Percentiles rank a stretch among this genome's conserved stretches.
These are phyloP conservation scores for Pseudogymnoascus sp. DNA, from an alignment of 2,329 filamentous ascomycete genomes.

Conservation along the genomic window DNA sequence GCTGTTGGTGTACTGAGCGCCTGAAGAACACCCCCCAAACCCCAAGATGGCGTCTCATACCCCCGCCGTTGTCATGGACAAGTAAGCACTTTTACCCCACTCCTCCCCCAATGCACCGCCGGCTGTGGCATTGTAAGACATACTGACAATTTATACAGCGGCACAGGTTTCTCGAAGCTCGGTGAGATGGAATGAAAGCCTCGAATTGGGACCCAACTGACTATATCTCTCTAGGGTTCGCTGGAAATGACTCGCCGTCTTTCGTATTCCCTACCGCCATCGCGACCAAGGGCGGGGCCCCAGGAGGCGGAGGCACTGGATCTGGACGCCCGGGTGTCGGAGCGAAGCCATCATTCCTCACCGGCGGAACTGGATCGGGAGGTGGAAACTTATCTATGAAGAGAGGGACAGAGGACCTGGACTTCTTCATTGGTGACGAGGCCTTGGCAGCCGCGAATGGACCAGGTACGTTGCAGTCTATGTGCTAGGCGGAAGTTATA, in stretches of 20 bases:
- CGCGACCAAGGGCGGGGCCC: constrained; percentile 77
- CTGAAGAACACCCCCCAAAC: neutral
- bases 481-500: neutral
- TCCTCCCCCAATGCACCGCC: neutral
- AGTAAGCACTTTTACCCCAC: constrained; percentile 59
- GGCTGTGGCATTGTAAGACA: constrained; percentile 9
- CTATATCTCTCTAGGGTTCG: constrained; percentile 61
- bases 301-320: constrained; percentile 65
- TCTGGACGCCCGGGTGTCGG: constrained; percentile 83
- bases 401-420: constrained; percentile 92
- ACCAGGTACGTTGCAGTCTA: constrained; percentile 53
- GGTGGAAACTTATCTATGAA: constrained; percentile 75
- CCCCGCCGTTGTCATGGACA: constrained; percentile 99
- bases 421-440: constrained; percentile 98
- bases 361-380: constrained; percentile 74
- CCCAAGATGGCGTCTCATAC: constrained; percentile 89
- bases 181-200: constrained; percentile 48
- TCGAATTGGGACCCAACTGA: neutral
- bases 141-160: constrained; percentile 51
- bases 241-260: constrained; percentile 96
- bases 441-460: constrained; percentile 76
- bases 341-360: constrained; percentile 93
- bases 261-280: constrained; percentile 99
- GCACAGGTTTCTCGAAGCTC: constrained; percentile 98
- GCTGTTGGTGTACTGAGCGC: constrained; percentile 8